Base-by-base conservation (phyloP, 2,329 filamentous ascomycete genomes). In the Juglanconis juglandina region DNA sequence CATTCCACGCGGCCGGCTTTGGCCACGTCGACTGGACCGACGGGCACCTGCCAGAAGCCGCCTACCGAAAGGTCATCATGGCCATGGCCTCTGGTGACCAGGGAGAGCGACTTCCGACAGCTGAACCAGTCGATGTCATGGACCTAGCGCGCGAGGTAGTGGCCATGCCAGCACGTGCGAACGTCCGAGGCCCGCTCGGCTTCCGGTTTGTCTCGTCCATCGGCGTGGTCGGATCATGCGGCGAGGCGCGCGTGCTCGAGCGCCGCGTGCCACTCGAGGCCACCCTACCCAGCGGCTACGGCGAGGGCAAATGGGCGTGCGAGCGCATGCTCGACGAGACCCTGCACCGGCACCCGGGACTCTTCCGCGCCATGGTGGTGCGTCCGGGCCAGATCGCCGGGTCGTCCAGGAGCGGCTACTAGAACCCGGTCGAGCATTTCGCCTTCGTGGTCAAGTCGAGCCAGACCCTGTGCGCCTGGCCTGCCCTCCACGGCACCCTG, bases 321-420 rank as follows among this genome's bases (percentile, higher is more conserved):
- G 81, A 85, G 64, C 68, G 70, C 3, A 79, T 83, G 68, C 73
- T 85, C 0, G 74, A 79, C 53, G 68, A 74, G 53, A 83, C 81
- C 0, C 67, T 83, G 3, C 75, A 77, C 57, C 67, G 69, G 17
- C 68, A 78, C 62, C 75, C 76, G 0, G 60, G 70, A 0, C 69
- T 62, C 1, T 81, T 83, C 70, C 74, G 73, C 14, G 62, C 77
- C 0, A 77, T 75, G 70, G 69, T 68, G 0, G 76, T 80, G 0
- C 75, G 82, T 0, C 70, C 77, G 0, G 83, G 79, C 0, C 83
- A 86, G 66, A 80, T 86, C 46, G 73, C 82, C 1, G 83, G 83
- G 0, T 80, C 77, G 0, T 75, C 66, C 3, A 71, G 58, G 1
- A 82, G 70, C 57, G 82, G 82, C 0, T 79, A 78, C 65, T 86